Percentiles rank a stretch among this genome's conserved stretches.
These are phyloP conservation scores for Homolaphlyctis polyrhiza DNA, from an alignment of 371 early-diverging fungal genomes.

Conservation along the genomic window DNA sequence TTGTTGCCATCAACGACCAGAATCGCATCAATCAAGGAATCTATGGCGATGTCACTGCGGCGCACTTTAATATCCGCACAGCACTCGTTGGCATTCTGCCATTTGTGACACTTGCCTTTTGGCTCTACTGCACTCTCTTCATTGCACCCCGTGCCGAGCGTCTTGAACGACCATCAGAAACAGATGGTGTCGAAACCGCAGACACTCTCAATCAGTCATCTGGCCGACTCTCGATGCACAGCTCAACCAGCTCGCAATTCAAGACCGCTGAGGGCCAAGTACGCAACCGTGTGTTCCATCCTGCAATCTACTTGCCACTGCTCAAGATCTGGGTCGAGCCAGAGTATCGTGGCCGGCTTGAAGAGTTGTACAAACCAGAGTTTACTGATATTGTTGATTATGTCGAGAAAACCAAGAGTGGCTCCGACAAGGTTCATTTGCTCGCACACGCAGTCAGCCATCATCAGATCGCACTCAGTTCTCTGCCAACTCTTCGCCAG, in stretches of 20 bases:
- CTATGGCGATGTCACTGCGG: slow-evolving; percentile 53
- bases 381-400: slow-evolving; percentile 26
- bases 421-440: background rate
- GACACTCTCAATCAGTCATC: background rate
- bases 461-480: too few species aligned
- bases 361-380: slow-evolving; percentile 15
- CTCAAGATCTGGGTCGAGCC: slow-evolving; percentile 21
- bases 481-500: too few species aligned
- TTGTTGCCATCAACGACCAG: too few species aligned
- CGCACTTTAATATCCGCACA: slow-evolving; percentile 28
- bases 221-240: background rate
- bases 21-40: too few species aligned
- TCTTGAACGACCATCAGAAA: background rate
- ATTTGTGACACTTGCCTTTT: slow-evolving; percentile 53
- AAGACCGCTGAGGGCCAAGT: slow-evolving; percentile 8
- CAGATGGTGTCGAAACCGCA: too few species aligned
- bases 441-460: background rate
- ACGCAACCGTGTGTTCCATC: slow-evolving; percentile 27
- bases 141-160: slow-evolving; percentile 20
- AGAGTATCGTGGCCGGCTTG: slow-evolving; percentile 9
- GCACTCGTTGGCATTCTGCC: slow-evolving; percentile 53
- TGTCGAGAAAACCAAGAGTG: slow-evolving; percentile 7
- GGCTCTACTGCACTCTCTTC: slow-evolving; percentile 40
- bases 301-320: slow-evolving; percentile 26
- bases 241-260: background rate